phyloP scores from a whole-genome alignment of 2,329 filamentous ascomycete genomes.

The Diaporthe sp. region DNA sequence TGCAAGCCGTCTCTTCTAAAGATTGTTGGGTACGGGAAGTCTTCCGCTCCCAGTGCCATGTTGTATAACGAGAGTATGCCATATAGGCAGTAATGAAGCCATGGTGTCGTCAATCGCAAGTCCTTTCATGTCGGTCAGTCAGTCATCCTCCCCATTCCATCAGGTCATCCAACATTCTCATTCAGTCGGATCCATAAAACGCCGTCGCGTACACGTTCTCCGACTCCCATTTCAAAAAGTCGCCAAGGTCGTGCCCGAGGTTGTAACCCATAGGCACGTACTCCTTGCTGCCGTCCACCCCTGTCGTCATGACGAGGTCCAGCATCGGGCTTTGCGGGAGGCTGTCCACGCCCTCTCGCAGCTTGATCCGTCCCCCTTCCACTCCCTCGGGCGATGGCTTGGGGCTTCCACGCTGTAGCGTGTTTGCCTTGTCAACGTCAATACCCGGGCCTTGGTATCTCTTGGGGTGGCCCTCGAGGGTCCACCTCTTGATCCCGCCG shows the following conservation, averaged over 20 bases:
- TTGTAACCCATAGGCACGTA: slow-evolving; percentile 72
- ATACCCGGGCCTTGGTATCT: slow-evolving; percentile 44
- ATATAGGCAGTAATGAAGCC: not conserved
- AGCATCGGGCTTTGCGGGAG: slow-evolving; percentile 66
- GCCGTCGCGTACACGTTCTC: slow-evolving; percentile 58
- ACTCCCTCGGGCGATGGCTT: slow-evolving; percentile 21
- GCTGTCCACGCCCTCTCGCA: slow-evolving; percentile 54
- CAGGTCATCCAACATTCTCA: not conserved
- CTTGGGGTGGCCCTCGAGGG: slow-evolving; percentile 51
- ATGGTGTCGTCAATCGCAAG: slow-evolving; percentile 5
- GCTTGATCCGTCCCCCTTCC: slow-evolving; percentile 36
- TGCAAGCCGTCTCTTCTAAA: slow-evolving; percentile 8
- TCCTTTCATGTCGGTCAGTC: too few relatives aligned
- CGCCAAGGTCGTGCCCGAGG: slow-evolving; percentile 68
- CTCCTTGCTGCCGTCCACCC: slow-evolving; percentile 53
- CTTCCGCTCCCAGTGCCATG: not conserved
- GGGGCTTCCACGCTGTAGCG: slow-evolving; percentile 38
- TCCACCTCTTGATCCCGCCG: slow-evolving; percentile 52
- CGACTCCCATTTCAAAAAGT: slow-evolving; percentile 70
- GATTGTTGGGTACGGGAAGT: not conserved
- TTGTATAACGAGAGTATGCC: not conserved
- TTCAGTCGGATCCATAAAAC: slow-evolving; percentile 42
- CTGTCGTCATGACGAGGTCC: slow-evolving; percentile 57
- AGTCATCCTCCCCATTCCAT: not conserved
- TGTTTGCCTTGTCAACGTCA: slow-evolving; percentile 43